Base-by-base conservation (phyloP, 2,329 filamentous ascomycete genomes). In the Fusarium lyarnte region DNA sequence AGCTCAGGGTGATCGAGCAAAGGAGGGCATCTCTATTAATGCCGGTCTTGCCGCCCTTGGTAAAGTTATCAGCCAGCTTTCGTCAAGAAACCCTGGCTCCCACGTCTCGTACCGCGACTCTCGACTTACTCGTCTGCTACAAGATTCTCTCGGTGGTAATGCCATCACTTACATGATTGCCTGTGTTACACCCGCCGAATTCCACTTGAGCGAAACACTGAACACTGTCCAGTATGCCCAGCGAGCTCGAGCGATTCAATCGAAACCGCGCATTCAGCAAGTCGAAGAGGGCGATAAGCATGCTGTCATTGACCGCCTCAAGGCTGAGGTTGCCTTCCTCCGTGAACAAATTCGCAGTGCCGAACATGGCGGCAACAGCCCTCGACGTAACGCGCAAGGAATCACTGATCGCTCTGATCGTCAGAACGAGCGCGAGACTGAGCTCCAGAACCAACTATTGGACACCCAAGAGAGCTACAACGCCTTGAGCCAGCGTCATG, bases 151-250 rank as follows among this genome's bases (percentile, higher is more conserved):
- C 9, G 96, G 96, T 63, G 96, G 96, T 8, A 98, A 97, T 80
- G 96, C 96, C 39, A 97, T 98, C 79, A 99, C 96, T 2, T 99
- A 98, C 84, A 98, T 99, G 96, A 96, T 99, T 83, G 96, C 96
- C 13, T 99, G 96, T 83, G 95, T 99, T 35, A 99, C 95, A 2
- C 95, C 95, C 0, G 94, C 95, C 19, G 95, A 98, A 80, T 99
- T 99, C 79, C 96, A 99, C 81, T 86, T 99, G 47, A 98, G 95
- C 83, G 96, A 99, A 83, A 98, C 97, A 0, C 86, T 99, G 64
- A 99, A 99, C 81, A 99, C 96, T 0, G 94, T 99, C 27, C 93
- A 98, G 81, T 99, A 99, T 82, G 96, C 96, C 11, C 96, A 98
- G 84, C 90, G 96, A 73, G 97, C 96, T 70, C 92, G 96, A 73